Conservation (phyloP, 2,329 filamentous ascomycete genomes). For the Pezicula neosporulosa region DNA sequence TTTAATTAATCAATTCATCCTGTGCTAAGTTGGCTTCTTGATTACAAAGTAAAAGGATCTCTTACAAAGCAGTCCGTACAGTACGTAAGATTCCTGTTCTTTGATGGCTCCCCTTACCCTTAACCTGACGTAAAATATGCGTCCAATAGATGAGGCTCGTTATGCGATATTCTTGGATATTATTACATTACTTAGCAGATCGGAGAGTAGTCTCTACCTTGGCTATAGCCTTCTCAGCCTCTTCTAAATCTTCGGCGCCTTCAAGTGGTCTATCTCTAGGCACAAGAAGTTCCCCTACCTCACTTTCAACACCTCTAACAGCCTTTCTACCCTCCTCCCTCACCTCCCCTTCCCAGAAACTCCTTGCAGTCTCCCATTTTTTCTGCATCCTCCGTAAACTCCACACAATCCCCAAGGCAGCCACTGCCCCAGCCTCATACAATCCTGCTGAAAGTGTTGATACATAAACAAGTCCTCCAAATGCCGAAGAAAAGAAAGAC, state of each 20-base stretch:
- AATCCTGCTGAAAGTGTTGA: constrained; percentile 48
- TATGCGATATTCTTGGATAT: background rate
- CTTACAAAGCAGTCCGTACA: background rate
- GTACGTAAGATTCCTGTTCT: background rate
- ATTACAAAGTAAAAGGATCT: no score
- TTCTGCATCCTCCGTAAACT: constrained; percentile 57
- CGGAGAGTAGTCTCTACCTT: constrained; percentile 15
- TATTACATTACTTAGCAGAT: constrained; percentile 13
- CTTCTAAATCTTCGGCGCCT: constrained; percentile 16
- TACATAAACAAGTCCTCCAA: constrained; percentile 54
- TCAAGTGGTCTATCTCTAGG: constrained; percentile 5
- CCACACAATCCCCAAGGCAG: constrained; percentile 57
- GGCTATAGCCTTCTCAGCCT: constrained; percentile 15
- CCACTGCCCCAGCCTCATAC: constrained; percentile 61
- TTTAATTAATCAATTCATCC: no score
- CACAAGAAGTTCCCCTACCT: constrained; percentile 44
- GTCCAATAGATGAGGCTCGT: no score
- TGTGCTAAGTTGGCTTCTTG: no score
- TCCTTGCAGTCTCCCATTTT: constrained; percentile 57
- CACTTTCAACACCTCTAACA: constrained; percentile 52
- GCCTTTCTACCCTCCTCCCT: constrained; percentile 63
- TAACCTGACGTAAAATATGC: no score
- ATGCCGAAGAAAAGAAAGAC: constrained; percentile 55
- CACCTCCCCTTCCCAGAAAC: constrained; percentile 64
- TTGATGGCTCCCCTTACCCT: no score